Evolutionary conservation across 108 stramenopile genomes (phyloP).

Genomic region (Discostella stelligeroides): DNA sequence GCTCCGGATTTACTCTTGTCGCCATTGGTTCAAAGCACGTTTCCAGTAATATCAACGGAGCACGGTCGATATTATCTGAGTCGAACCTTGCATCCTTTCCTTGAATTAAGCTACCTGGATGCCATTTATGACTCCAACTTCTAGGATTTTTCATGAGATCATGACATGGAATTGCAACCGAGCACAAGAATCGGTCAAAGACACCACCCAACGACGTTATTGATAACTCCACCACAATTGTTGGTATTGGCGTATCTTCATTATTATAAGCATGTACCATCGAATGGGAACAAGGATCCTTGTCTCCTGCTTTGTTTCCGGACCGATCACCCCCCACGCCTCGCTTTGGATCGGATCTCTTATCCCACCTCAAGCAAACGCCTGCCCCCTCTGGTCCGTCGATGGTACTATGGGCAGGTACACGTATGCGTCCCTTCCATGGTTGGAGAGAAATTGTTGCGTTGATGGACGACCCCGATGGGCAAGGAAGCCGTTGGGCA

Average conservation of each 20-base stretch:
- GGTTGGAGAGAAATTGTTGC: conserved; percentile 68
- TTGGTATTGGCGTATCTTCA: conserved; percentile 76
- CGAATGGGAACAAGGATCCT: conserved; percentile 47
- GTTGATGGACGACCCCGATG: conserved; percentile 58
- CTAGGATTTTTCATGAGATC: conserved; percentile 61
- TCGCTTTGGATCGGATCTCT: conserved; percentile 15
- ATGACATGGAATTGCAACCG: conserved; percentile 55
- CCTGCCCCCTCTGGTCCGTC: conserved; percentile 56
- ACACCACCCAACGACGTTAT: conserved; percentile 66
- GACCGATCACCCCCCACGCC: not conserved
- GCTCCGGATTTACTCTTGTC: conserved; percentile 2
- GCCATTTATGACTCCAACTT: conserved; percentile 64
- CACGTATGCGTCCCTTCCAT: conserved; percentile 79
- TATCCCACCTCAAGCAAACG: conserved; percentile 74
- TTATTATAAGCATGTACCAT: conserved; percentile 86
- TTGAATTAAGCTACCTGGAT: conserved; percentile 25
- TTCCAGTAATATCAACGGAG: conserved; percentile 46
- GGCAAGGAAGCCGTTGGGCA: conserved; percentile 76
- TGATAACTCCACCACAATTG: conserved; percentile 63
- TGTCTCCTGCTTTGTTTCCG: conserved; percentile 10
- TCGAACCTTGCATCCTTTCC: conserved; percentile 27
- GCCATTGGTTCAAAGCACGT: conserved; percentile 50
- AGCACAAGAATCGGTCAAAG: conserved; percentile 72
- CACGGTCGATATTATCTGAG: conserved; percentile 13
- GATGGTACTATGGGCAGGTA: conserved; percentile 32